These are phyloP conservation scores for Breynia disticha DNA, from an alignment of 441 rosid species.

Conservation along the genomic window DNA sequence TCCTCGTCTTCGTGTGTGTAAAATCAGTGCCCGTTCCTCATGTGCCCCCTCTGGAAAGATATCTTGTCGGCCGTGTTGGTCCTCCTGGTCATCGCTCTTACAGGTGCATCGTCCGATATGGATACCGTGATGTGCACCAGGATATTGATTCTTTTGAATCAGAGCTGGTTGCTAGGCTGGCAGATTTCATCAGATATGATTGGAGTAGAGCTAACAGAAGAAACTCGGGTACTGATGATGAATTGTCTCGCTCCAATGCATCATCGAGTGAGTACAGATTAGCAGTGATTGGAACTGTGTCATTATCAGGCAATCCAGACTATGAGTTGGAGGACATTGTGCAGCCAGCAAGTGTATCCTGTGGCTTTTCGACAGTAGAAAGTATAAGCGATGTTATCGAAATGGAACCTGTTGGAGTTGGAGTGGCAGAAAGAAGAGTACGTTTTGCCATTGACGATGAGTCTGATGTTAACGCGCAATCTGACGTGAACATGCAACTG, in stretches of 20 bases:
- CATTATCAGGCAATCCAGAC: conserved; percentile 27
- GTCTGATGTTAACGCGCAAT: conserved; percentile 20
- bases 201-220: conserved; percentile 34
- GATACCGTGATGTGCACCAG: conserved; percentile 96
- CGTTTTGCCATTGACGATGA: conserved; percentile 61
- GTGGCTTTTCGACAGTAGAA: conserved; percentile 54
- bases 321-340: conserved; percentile 54
- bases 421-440: conserved; percentile 38
- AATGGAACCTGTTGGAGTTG: conserved; percentile 36
- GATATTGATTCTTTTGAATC: conserved; percentile 95
- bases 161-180: conserved; percentile 61
- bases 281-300: conserved; percentile 69
- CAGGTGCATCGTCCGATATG: conserved; percentile 91
- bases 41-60: conserved; percentile 82
- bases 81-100: conserved; percentile 83
- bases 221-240: conserved; percentile 27
- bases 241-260: conserved; percentile 39
- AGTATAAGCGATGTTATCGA: conserved; percentile 61
- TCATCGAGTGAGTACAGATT: conserved; percentile 60
- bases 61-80: conserved; percentile 91
- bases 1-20: conserved; percentile 82
- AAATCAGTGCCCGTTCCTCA: conserved; percentile 89
- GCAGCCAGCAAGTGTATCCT: conserved; percentile 63
- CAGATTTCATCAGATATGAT: conserved; percentile 71
- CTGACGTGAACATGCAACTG: conserved; percentile 26